Conservation (phyloP, 331 rosid species). For the Pyrus hybrid region DNA sequence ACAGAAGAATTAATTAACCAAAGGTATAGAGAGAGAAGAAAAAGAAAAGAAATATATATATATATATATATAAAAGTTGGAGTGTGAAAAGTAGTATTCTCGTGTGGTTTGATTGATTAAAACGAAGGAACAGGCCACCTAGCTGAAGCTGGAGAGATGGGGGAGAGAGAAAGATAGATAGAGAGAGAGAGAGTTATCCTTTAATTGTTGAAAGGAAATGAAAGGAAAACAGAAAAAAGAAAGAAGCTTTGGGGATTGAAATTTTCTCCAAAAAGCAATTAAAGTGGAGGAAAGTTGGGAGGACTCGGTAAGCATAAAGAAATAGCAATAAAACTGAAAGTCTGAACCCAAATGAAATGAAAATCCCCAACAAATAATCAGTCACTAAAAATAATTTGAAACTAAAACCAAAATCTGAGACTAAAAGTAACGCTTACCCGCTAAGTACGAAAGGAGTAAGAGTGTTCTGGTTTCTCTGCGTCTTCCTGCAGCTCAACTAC, state of each 20-base stretch:
- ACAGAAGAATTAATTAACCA: conserved; percentile 18
- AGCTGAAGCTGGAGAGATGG: background rate
- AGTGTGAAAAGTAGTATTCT: conserved; percentile 25
- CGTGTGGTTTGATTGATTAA: conserved; percentile 62
- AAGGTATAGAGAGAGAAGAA: conserved; percentile 19
- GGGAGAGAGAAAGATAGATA: no score
- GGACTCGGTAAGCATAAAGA: conserved; percentile 21
- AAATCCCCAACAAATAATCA: background rate
- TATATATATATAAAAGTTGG: background rate
- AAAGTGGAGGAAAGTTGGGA: conserved; percentile 10
- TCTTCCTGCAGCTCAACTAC: background rate
- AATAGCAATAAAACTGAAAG: background rate
- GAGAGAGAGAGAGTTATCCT: conserved; percentile 24
- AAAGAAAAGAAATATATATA: background rate
- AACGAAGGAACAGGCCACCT: background rate
- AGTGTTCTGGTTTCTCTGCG: background rate
- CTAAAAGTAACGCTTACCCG: conserved; percentile 37
- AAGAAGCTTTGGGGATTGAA: conserved; percentile 41
- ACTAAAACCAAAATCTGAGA: conserved; percentile 21
- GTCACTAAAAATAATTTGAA: background rate
- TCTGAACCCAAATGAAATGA: background rate
- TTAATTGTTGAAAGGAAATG: conserved; percentile 28
- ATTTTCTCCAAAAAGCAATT: conserved; percentile 18
- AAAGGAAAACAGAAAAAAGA: background rate
- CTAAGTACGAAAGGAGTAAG: conserved; percentile 8